phyloP scores from a whole-genome alignment of 2,329 filamentous ascomycete species.

The Pleoardoris graminearum region DNA sequence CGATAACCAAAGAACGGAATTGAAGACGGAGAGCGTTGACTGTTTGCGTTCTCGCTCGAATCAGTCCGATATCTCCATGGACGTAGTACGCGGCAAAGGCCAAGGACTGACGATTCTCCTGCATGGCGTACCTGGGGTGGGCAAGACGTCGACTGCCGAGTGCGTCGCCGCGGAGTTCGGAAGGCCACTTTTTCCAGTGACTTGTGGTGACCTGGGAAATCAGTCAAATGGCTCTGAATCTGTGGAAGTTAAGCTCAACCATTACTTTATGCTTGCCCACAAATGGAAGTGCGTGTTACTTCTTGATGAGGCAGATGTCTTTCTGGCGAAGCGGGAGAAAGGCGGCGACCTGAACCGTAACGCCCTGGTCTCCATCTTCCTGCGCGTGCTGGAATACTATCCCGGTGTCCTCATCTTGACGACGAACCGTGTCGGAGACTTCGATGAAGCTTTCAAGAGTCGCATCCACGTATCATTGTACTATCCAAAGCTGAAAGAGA shows the following conservation, averaged over 20 bases:
- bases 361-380: slow-evolving; percentile 23
- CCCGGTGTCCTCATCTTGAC: slow-evolving; percentile 49
- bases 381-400: slow-evolving; percentile 45
- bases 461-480: slow-evolving; percentile 48
- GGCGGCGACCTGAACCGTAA: slow-evolving; percentile 13
- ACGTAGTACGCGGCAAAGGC: slow-evolving; percentile 6
- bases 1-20: no score
- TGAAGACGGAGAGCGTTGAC: no score
- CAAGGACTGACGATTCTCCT: slow-evolving; percentile 17
- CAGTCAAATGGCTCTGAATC: neutral
- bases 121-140: slow-evolving; percentile 13
- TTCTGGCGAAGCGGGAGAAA: slow-evolving; percentile 50
- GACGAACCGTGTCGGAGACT: slow-evolving; percentile 42
- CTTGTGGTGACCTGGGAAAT: slow-evolving; percentile 9
- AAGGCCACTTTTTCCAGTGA: slow-evolving; percentile 26
- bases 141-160: slow-evolving; percentile 15
- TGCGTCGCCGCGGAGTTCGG: slow-evolving; percentile 3
- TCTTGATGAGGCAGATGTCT: slow-evolving; percentile 6
- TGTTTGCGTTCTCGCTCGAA: no score
- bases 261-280: neutral
- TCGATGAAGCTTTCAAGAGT: slow-evolving; percentile 45
- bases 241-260: slow-evolving; percentile 6
- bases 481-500: slow-evolving; percentile 34
- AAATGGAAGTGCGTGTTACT: slow-evolving; percentile 57
- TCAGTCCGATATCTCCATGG: no score